phyloP scores from a whole-genome alignment of 805 yeast species.

The Yarrowia sp. region DNA sequence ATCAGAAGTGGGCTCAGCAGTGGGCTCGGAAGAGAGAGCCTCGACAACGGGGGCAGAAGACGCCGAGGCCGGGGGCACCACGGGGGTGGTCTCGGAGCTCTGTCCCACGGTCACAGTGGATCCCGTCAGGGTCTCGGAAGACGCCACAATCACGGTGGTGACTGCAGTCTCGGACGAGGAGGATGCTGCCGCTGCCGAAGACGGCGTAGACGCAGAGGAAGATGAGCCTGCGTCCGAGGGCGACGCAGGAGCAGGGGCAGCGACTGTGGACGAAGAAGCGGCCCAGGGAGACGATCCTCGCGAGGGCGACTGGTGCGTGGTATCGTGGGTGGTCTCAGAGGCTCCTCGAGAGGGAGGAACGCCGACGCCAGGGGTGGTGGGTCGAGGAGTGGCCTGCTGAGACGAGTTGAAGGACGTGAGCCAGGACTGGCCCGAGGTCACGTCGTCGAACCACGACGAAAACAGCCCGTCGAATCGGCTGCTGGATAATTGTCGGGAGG shows the following conservation, averaged over 20 bases:
- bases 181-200: conserved; percentile 22
- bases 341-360: not conserved
- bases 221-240: not conserved
- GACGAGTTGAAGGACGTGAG: conserved; percentile 19
- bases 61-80: no score
- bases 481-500: conserved; percentile 18
- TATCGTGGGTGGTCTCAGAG: conserved; percentile 1
- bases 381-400: not conserved
- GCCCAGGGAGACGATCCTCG: not conserved
- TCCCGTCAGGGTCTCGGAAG: not conserved
- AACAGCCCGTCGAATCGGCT: conserved; percentile 2
- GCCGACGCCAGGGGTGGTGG: conserved; percentile 8
- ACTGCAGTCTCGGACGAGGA: not conserved
- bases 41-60: no score
- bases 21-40: not conserved
- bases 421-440: conserved; percentile 18
- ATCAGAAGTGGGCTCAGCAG: not conserved
- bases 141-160: not conserved
- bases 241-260: conserved; percentile 18
- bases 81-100: not conserved
- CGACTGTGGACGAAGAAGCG: conserved; percentile 13
- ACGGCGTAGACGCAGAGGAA: conserved; percentile 10
- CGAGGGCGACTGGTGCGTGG: not conserved
- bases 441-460: conserved; percentile 13
- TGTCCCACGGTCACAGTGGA: not conserved